A percentile compares a stretch with the other conserved stretches of the same genome.
Conservation (phyloP, 139 green algal species). For the Mychonastes homosphaera region DNA sequence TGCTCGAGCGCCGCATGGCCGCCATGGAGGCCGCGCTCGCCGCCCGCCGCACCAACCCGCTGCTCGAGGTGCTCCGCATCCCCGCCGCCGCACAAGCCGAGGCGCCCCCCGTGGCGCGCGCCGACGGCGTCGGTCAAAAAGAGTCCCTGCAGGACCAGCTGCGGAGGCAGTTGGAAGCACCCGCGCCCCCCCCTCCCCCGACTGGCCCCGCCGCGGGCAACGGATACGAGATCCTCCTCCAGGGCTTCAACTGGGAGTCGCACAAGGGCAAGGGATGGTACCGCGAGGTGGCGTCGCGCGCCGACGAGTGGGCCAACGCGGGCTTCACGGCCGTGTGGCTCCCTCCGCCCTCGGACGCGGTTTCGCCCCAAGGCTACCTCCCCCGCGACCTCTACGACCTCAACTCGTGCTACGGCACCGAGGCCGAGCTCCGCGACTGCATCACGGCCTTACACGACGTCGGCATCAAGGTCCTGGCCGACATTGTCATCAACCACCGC, state of each 20-base stretch:
- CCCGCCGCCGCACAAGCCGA: too few relatives aligned
- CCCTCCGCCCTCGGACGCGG: conserved; percentile 80
- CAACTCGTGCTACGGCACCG: conserved; percentile 41
- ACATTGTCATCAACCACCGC: conserved; percentile 95
- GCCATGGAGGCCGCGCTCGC: conserved; percentile 81
- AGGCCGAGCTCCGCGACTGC: conserved; percentile 46
- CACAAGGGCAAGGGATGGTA: conserved; percentile 59
- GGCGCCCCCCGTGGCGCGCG: background rate
- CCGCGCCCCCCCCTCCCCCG: conserved; percentile 6
- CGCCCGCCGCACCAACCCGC: conserved; percentile 39
- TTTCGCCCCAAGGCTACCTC: conserved; percentile 79
- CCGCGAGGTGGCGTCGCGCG: conserved; percentile 12
- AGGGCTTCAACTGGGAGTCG: conserved; percentile 93
- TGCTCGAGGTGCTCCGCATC: too few relatives aligned
- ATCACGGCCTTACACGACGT: conserved; percentile 54
- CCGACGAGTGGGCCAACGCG: conserved; percentile 29
- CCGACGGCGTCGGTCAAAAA: background rate
- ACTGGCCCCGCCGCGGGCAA: conserved; percentile 60
- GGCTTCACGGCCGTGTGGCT: conserved; percentile 92
- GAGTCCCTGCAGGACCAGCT: conserved; percentile 30
- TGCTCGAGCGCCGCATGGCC: conserved; percentile 78
- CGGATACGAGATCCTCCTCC: conserved; percentile 86
- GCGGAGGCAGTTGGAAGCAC: conserved; percentile 36
- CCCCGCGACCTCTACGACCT: conserved; percentile 61
- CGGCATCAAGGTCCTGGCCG: conserved; percentile 75